Conservation (phyloP, 768 basidiomycete species). For the Artomyces pyxidatus region DNA sequence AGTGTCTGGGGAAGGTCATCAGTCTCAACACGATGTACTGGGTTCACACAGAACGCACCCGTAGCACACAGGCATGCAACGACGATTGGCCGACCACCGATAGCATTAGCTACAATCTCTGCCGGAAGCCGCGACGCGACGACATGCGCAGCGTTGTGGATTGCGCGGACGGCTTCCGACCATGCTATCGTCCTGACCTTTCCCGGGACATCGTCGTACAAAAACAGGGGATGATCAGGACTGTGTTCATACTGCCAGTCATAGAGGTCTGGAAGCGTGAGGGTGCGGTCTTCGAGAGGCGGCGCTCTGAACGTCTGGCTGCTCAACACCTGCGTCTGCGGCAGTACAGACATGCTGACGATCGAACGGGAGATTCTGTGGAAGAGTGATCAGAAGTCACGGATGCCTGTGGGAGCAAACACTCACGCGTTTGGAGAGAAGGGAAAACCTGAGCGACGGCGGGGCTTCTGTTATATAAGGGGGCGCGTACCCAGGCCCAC, state of each 20-base stretch:
- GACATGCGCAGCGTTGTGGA: slow-evolving; percentile 14
- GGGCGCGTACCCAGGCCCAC: too few species aligned
- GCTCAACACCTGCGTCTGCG: slow-evolving; percentile 15
- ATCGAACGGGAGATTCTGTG: background rate
- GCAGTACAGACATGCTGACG: slow-evolving; percentile 10
- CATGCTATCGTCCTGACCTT: slow-evolving; percentile 13
- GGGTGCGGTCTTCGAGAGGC: slow-evolving; percentile 13
- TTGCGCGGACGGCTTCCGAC: slow-evolving; percentile 13
- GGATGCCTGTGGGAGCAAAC: background rate
- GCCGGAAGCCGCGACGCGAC: slow-evolving; percentile 5
- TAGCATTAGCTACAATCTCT: slow-evolving; percentile 1
- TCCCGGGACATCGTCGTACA: slow-evolving; percentile 10
- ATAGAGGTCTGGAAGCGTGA: slow-evolving; percentile 20
- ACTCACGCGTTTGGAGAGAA: too few species aligned
- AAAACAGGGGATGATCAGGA: slow-evolving; percentile 17
- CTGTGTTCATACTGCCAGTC: slow-evolving; percentile 21
- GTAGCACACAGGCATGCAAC: slow-evolving; percentile 14
- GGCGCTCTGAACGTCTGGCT: slow-evolving; percentile 17
- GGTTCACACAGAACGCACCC: slow-evolving; percentile 9
- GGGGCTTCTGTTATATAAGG: too few species aligned
- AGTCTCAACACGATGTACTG: background rate
- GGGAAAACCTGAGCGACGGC: too few species aligned
- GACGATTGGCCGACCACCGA: slow-evolving; percentile 12
- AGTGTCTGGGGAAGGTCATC: slow-evolving; percentile 12
- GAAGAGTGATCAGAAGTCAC: background rate